These are phyloP conservation scores for Cardiosporidium cionae DNA, from an alignment of 169 alveolate genomes.

Conservation along the genomic window DNA sequence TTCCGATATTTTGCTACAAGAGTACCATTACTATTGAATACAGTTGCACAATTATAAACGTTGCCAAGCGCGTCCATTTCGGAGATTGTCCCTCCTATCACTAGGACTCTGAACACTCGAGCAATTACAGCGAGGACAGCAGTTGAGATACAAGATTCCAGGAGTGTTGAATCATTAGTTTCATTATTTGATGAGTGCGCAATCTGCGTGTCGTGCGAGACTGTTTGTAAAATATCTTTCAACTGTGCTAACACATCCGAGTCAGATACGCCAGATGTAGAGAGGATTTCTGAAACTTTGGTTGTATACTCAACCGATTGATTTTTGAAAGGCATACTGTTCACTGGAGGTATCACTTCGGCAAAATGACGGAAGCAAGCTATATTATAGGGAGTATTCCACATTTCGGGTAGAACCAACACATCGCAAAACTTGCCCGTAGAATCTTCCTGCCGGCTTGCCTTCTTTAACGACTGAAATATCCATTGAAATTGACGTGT, in stretches of 20 bases:
- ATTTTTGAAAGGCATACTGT: too few relatives aligned
- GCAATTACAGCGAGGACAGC: conserved; percentile 53
- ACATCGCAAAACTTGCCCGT: too few relatives aligned
- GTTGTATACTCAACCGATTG: too few relatives aligned
- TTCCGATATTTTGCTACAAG: conserved; percentile 59
- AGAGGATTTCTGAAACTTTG: too few relatives aligned
- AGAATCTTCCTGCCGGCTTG: too few relatives aligned
- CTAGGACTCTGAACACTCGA: conserved; percentile 34
- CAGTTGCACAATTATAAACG: conserved; percentile 56
- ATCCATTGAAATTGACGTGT: too few relatives aligned
- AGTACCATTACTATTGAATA: conserved; percentile 41
- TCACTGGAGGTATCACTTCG: conserved; percentile 38
- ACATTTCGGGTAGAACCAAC: conserved; percentile 72
- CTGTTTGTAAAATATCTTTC: too few relatives aligned
- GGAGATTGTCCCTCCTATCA: conserved; percentile 74
- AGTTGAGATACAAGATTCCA: conserved; percentile 27
- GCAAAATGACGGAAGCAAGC: conserved; percentile 18
- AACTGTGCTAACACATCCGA: too few relatives aligned
- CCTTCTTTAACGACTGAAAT: too few relatives aligned
- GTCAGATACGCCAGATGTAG: too few relatives aligned
- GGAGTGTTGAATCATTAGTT: not conserved
- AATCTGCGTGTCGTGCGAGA: not conserved
- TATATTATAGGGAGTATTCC: conserved; percentile 55
- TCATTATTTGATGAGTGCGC: not conserved
- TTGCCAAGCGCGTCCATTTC: conserved; percentile 20